Evolutionary conservation across 306 rosid species (phyloP), one percentile per base, ranked within the genome.

Genomic region (Quercus robur): DNA sequence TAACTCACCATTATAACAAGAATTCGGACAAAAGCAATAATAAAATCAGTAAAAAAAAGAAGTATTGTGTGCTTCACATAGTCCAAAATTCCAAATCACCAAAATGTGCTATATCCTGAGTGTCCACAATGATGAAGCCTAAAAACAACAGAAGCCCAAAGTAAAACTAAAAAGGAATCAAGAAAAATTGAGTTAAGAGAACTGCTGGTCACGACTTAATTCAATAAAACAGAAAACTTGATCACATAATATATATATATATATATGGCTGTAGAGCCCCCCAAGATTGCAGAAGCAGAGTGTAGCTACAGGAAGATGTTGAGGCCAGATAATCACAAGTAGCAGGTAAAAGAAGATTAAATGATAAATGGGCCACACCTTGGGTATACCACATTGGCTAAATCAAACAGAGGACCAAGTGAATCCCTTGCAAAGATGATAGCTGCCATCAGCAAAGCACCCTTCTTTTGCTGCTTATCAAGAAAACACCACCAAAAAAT

Each of bases 11-110:
- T 49, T 10, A 49, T 3, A 49, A 49, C 46, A 41, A 94, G 91
- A 73, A 93, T 89, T 17, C 91, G 90, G 57, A 94, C 89, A 66
- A 93, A 93, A 75, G 91, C 85, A 55, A 87, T 97, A 55, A 85
- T 73, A 41, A 91, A 94, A 70, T 93, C 99, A 6, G 95, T 91
- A 41, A 41, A 41, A 41, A 94, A 91, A 25, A 94, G 84, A 19
- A 86, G 90, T 85, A 94, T 33, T 6, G 99, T 94, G 59, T 94
- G 97, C 81, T 93, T 94, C 81, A 94, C 97, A 70, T 93, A 86
- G 56, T 41, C 46, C 46, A 41, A 41, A 41, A 41, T 41, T 94
- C 97, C 83, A 93, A 57, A 62, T 94, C 97, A 28, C 97, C 99
- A 0, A 59, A 51, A 74, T 94, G 97, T 4, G 99, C 97, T 76